Evolutionary conservation across 2,329 filamentous ascomycete species (phyloP).

Genomic region (Emmonsiellopsis sp.): DNA sequence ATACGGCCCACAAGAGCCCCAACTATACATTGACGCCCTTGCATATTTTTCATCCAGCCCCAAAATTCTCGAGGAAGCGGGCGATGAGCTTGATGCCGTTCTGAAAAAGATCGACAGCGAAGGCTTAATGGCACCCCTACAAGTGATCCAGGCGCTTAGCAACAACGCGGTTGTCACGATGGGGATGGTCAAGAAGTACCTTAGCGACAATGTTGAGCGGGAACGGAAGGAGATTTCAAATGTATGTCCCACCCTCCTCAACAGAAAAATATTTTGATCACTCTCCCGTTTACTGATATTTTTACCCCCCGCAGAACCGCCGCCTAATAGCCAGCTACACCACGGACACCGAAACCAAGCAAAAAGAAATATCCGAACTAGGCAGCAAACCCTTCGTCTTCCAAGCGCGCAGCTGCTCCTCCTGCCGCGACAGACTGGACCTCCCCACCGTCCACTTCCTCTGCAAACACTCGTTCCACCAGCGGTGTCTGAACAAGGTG

Average conservation of each 20-base stretch:
- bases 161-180: constrained; percentile 80
- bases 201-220: constrained; percentile 76
- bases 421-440: constrained; percentile 69
- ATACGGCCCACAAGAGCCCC: constrained; percentile 83
- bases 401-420: constrained; percentile 77
- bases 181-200: constrained; percentile 92
- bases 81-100: constrained; percentile 71
- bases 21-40: constrained; percentile 83
- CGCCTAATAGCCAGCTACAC: constrained; percentile 76
- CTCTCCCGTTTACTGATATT: neutral
- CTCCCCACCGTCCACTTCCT: constrained; percentile 90
- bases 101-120: constrained; percentile 81
- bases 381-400: constrained; percentile 76
- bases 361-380: constrained; percentile 67
- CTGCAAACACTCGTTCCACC: constrained; percentile 95
- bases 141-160: constrained; percentile 87
- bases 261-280: neutral
- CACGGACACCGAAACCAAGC: constrained; percentile 69
- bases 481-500: constrained; percentile 66
- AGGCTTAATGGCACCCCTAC: constrained; percentile 85
- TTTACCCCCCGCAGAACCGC: constrained; percentile 50
- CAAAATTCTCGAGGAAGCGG: constrained; percentile 72
- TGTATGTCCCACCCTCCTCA: constrained; percentile 21
- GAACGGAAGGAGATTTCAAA: constrained; percentile 75
- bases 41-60: constrained; percentile 87